Base-by-base conservation (phyloP, 345 rosid genomes). In the Mercurialis annua region DNA sequence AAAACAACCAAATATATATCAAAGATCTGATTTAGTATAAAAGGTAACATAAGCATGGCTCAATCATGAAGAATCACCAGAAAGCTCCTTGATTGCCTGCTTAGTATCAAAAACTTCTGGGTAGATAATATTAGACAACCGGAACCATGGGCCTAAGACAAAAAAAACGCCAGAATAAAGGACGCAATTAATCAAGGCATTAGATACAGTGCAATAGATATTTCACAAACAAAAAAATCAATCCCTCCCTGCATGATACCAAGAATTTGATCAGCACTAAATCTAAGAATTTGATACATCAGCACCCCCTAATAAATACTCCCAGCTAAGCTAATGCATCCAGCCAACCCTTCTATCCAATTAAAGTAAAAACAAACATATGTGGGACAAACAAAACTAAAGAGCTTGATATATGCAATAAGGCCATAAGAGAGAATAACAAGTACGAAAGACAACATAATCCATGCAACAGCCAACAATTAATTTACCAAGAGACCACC, bases 61-160 rank as follows among this genome's bases (percentile, higher is more conserved):
- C 34, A 30, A 30, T 20, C 29, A 46, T 23, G 40, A n/a, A 21
- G 29, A 42, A 72, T 61, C 80, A 93, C 97, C 96, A 70, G 80
- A 79, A 47, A 93, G 88, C 51, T 77, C 87, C 36, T 77, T 78
- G 67, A 81, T 47, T 52, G 94, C 92, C 72, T 79, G 81, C 69
- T 71, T 66, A 72, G 76, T 68, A 83, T 88, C 76, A 40, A 74
- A 71, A 59, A 90, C 73, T 83, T 93, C 97, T 50, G 80, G 79
- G 68, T 90, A 93, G 9, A 80, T 76, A 75, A 90, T 82, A 71
- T 71, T 84, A 46, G 92, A 84, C 73, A 87, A 46, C 73, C 87
- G 87, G 59, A 93, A 90, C 97, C 98, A 93, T 55, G 94, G 96
- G 62, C 96, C 97, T 90, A 76, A 62, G 71, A 46, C 60, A 74